A percentile compares a stretch with the other conserved stretches of the same genome.
Conservation (phyloP, 2,329 filamentous ascomycete genomes). For the Penicillium fuscoglaucum region DNA sequence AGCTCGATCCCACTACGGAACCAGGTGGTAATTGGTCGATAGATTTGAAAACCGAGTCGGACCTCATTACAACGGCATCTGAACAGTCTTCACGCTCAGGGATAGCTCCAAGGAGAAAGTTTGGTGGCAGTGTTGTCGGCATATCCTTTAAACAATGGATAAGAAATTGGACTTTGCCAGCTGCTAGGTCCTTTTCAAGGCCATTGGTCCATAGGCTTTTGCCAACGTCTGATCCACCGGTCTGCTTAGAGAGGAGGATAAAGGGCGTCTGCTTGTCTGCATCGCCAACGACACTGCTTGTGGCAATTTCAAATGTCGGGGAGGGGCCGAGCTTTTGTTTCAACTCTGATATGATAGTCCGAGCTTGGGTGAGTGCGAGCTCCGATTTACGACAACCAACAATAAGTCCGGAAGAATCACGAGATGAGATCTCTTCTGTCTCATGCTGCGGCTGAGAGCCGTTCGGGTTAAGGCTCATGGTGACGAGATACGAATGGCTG, state of each 20-base stretch:
- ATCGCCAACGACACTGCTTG: neutral
- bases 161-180: neutral
- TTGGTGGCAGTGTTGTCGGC: neutral
- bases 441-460: neutral
- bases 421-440: neutral
- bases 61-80: neutral
- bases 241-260: neutral
- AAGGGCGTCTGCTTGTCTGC: neutral
- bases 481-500: too few species aligned
- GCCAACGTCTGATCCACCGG: neutral
- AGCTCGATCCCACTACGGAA: too few species aligned
- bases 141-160: neutral
- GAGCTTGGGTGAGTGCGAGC: neutral
- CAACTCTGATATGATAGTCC: neutral
- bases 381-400: neutral
- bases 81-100: neutral
- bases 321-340: neutral
- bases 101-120: neutral
- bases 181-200: neutral
- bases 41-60: too few species aligned
- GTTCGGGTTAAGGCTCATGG: neutral
- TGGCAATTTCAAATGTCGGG: neutral
- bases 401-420: neutral
- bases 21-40: too few species aligned
- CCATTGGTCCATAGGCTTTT: neutral